phyloP scores from a whole-genome alignment of 768 basidiomycete genomes.

The Tulasnella calospora region DNA sequence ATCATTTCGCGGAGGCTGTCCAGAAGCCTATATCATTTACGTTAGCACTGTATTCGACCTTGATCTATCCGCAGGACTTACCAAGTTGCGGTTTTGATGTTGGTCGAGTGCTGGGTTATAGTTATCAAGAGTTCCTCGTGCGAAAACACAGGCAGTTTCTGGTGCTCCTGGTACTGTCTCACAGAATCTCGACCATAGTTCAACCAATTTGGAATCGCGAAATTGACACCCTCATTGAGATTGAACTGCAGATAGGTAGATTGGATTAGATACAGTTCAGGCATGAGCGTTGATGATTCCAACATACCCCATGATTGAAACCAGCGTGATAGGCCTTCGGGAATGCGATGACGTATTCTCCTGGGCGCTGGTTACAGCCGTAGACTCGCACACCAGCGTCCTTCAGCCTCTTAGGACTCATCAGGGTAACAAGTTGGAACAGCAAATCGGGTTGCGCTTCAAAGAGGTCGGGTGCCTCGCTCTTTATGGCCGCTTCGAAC shows the following conservation, averaged over 20 bases:
- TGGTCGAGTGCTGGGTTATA: slow-evolving; percentile 91
- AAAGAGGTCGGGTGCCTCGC: slow-evolving; percentile 95
- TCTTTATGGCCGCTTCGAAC: slow-evolving; percentile 92
- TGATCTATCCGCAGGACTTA: slow-evolving; percentile 22
- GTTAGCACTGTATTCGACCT: slow-evolving; percentile 35
- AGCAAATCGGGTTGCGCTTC: slow-evolving; percentile 95
- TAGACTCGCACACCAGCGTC: slow-evolving; percentile 72
- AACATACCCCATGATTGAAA: slow-evolving; percentile 93
- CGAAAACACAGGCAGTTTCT: slow-evolving; percentile 94
- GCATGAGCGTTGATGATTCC: background rate
- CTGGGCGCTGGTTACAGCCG: slow-evolving; percentile 93
- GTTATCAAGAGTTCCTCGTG: slow-evolving; percentile 96
- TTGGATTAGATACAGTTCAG: slow-evolving; percentile 21
- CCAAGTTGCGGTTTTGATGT: slow-evolving; percentile 92
- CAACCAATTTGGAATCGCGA: slow-evolving; percentile 94
- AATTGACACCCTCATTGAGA: slow-evolving; percentile 99
- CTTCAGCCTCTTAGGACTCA: slow-evolving; percentile 84
- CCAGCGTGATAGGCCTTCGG: slow-evolving; percentile 98
- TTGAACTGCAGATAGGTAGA: slow-evolving; percentile 59
- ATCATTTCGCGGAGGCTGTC: slow-evolving; percentile 85
- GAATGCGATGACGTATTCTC: slow-evolving; percentile 96
- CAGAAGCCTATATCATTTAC: slow-evolving; percentile 56
- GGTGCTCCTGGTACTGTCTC: slow-evolving; percentile 79
- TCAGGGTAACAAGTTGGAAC: slow-evolving; percentile 94
- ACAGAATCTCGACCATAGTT: slow-evolving; percentile 82